These are phyloP conservation scores for Datisca glomerata DNA, from an alignment of 306 rosid species.

Conservation along the genomic window DNA sequence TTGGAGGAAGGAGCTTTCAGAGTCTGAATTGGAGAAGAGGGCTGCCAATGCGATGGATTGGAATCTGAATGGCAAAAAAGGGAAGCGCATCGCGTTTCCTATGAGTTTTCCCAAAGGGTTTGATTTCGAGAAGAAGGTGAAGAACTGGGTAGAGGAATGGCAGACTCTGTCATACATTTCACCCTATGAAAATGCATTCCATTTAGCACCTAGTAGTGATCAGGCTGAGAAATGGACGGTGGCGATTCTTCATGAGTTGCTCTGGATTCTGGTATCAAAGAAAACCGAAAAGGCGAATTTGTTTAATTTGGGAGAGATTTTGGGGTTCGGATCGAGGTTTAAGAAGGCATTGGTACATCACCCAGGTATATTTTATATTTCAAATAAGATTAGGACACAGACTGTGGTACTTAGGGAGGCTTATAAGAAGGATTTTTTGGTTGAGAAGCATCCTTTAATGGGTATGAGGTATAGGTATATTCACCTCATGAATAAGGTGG, in stretches of 20 bases:
- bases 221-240: conserved; percentile 86
- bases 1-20: conserved; percentile 52
- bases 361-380: conserved; percentile 73
- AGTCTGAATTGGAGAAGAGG: conserved; percentile 66
- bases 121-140: conserved; percentile 58
- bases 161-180: conserved; percentile 78
- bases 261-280: conserved; percentile 66
- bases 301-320: conserved; percentile 43
- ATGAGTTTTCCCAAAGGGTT: conserved; percentile 61
- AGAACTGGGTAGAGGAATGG: conserved; percentile 68
- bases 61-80: conserved; percentile 13
- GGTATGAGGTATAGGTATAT: conserved; percentile 55
- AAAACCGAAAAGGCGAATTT: conserved; percentile 53
- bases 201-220: conserved; percentile 42
- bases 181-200: conserved; percentile 66
- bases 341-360: conserved; percentile 72
- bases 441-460: conserved; percentile 61
- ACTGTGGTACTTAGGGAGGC: conserved; percentile 77
- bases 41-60: conserved; percentile 11
- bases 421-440: conserved; percentile 51
- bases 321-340: conserved; percentile 58
- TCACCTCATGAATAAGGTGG: conserved; percentile 47
- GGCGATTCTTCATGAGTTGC: conserved; percentile 68
- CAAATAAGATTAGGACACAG: conserved; percentile 69
- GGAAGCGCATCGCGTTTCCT: conserved; percentile 40